Evolutionary conservation across 345 rosid genomes (phyloP), one percentile per base, ranked within the genome.

Genomic region (Eucalyptus erythrocorys): DNA sequence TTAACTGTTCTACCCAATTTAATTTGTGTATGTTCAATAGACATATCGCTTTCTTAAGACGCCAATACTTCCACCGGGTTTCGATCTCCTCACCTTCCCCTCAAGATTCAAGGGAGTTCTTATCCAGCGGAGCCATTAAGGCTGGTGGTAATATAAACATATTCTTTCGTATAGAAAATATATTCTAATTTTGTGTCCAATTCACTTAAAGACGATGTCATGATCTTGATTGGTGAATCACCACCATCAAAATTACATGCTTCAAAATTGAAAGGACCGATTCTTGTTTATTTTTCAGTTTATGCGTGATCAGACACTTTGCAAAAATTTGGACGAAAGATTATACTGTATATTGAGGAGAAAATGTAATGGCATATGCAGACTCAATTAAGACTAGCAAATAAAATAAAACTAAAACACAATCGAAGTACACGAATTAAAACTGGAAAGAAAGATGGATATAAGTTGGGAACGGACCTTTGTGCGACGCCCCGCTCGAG

Each of bases 301-400:
- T 26, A 57, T 57, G 6, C n/a, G 6, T 26, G 64, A 57, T 57
- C 0, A 57, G n/a, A 57, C 64, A 21, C 14, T 57, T 24, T 11
- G 64, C 64, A 57, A 57, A n/a, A 26, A 57, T 13, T 24, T 57
- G n/a, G 64, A 57, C 2, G 0, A 57, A 57, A 57, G 64, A 57
- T 57, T 57, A 22, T 57, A 11, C n/a, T 26, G 14, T 57, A 57
- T 66, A 14, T 66, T 4, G 79, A 66, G 40, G 7, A 66, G 76
- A 34, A 7, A 0, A 66, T 34, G 5, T 15, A 64, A 64, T 0
- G 2, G 71, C 34, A 3, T 7, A 30, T 0, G 40, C 11, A n/a
- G n/a, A 7, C 6, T n/a, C 5, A 8, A 66, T 66, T 37, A 8
- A 66, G 79, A 66, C 79, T n/a, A 14, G 42, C 22, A 32, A 7